Conservation (phyloP, 2,329 filamentous ascomycete species). For the Fusarium nelsonii region DNA sequence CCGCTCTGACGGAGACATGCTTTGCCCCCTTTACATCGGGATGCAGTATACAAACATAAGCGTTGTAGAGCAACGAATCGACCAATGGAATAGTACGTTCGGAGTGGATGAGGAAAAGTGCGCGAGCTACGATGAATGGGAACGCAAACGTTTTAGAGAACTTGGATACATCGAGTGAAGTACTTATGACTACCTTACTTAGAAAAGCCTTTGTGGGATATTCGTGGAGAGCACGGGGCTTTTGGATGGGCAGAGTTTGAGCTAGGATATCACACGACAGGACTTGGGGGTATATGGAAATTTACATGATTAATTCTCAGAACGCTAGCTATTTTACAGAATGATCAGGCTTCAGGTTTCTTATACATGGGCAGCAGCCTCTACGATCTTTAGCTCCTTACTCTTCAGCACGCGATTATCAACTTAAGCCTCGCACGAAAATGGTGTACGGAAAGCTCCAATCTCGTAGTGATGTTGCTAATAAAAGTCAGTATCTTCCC, state of each 20-base stretch:
- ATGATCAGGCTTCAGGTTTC: not conserved
- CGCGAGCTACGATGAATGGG: too few species aligned
- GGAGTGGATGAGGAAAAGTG: too few species aligned
- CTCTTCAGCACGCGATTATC: not conserved
- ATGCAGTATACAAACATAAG: accelerated
- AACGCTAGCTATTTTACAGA: not conserved
- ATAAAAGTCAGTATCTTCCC: accelerated
- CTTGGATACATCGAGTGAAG: not conserved
- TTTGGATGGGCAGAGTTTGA: too few species aligned
- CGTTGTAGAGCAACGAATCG: not conserved
- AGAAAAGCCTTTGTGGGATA: too few species aligned
- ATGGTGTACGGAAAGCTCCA: slow-evolving; percentile 29
- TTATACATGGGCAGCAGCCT: not conserved
- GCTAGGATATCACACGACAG: too few species aligned
- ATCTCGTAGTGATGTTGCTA: slow-evolving; percentile 36
- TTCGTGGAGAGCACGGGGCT: too few species aligned
- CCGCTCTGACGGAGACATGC: not conserved
- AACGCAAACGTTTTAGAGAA: too few species aligned
- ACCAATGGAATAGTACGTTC: too few species aligned
- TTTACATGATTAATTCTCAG: not conserved
- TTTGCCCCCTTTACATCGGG: not conserved
- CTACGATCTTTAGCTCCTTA: not conserved
- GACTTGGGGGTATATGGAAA: too few species aligned
- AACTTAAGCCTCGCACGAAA: slow-evolving; percentile 16
- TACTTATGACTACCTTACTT: not conserved